Evolutionary conservation across 2,329 filamentous ascomycete species (phyloP).

Genomic region (Pestalotiopsis sp.): DNA sequence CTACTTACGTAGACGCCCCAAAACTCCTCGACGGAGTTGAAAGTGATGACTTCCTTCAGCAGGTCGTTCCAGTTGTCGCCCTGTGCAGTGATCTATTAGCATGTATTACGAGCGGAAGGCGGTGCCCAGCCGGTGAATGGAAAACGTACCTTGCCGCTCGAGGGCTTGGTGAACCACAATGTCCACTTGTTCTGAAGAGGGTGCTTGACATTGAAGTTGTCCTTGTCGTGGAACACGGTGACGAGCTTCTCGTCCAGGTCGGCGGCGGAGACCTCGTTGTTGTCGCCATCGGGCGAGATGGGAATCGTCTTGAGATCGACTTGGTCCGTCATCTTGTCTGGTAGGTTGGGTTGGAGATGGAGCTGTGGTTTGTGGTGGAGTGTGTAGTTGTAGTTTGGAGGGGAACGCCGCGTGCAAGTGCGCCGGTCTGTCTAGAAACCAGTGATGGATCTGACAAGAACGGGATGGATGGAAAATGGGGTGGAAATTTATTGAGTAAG

Average conservation of each 20-base stretch:
- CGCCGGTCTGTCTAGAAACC: not conserved
- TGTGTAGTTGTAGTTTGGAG: not conserved
- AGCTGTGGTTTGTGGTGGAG: not conserved
- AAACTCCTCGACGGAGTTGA: conserved; percentile 98
- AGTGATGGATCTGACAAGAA: not conserved
- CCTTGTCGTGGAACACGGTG: conserved; percentile 96
- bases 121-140: conserved; percentile 9
- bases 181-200: conserved; percentile 98
- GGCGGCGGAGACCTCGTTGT: conserved; percentile 47
- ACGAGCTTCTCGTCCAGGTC: conserved; percentile 64
- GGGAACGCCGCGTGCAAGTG: not conserved
- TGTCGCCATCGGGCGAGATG: conserved; percentile 66
- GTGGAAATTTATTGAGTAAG: not conserved
- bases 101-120: conserved; percentile 12
- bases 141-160: conserved; percentile 80
- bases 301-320: conserved; percentile 71
- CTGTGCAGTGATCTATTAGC: conserved; percentile 42
- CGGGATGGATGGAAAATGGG: not conserved
- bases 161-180: conserved; percentile 98
- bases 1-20: conserved; percentile 95
- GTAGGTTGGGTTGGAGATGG: not conserved
- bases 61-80: conserved; percentile 99
- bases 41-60: conserved; percentile 97
- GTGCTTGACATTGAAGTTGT: conserved; percentile 99
- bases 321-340: conserved; percentile 50